Percentiles rank a stretch among this genome's conserved stretches.
Conservation (phyloP, 495 filamentous ascomycete species). For the Podospora anserina region DNA sequence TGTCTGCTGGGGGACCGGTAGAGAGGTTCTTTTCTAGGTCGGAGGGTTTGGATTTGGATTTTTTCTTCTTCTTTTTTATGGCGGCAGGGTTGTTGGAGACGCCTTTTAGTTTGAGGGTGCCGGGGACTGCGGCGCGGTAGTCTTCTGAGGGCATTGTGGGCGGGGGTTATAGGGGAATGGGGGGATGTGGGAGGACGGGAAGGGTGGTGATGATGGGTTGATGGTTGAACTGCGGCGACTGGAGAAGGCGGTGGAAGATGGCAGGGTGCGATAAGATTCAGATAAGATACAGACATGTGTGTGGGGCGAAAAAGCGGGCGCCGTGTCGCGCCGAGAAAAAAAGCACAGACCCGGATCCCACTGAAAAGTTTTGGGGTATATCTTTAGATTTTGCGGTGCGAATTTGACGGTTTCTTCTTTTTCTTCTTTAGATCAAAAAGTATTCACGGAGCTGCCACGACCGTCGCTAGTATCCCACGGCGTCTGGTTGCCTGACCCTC, state of each 20-base stretch:
- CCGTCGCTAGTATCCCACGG: constrained; percentile 49
- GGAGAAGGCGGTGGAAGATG: background rate
- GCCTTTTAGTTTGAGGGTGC: constrained; percentile 79
- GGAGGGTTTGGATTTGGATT: constrained; percentile 48
- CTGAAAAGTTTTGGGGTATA: constrained; percentile 8
- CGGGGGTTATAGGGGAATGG: background rate
- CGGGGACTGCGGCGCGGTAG: constrained; percentile 62
- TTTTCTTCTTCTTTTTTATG: constrained; percentile 61
- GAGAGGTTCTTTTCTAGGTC: constrained; percentile 40
- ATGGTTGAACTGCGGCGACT: background rate
- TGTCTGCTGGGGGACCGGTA: constrained; percentile 10
- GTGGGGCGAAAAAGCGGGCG: background rate
- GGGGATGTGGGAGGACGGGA: background rate
- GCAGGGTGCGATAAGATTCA: background rate
- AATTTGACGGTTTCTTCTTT: constrained; percentile 23
- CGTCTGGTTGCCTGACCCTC: constrained; percentile 51
- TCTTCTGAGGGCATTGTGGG: constrained; percentile 59
- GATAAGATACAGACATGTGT: background rate
- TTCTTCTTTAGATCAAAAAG: constrained; percentile 54
- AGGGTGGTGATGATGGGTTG: constrained; percentile 11
- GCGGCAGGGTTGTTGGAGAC: constrained; percentile 31
- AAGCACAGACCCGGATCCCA: background rate
- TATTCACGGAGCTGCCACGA: constrained; percentile 51
- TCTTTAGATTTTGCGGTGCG: constrained; percentile 5
- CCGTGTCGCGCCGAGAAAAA: background rate